Percentiles rank a stretch among this genome's conserved stretches.
phyloP scores from a whole-genome alignment of 2,329 filamentous ascomycete species.

The Zymoseptoria pseudotritici region DNA sequence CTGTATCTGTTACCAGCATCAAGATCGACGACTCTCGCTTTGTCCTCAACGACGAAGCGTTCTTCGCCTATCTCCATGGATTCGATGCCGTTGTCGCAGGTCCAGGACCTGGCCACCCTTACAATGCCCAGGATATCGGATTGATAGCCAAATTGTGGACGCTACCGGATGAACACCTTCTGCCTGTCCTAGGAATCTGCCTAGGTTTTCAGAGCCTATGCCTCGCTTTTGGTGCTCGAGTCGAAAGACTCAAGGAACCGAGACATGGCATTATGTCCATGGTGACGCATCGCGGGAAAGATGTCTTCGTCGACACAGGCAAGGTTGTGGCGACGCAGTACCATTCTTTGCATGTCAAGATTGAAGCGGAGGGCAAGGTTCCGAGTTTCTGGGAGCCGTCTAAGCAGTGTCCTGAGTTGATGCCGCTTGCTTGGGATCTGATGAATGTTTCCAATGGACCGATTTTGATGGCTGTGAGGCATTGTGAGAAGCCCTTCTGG shows the following conservation, averaged over 20 bases:
- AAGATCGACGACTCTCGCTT: slow-evolving; percentile 53
- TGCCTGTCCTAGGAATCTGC: slow-evolving; percentile 83
- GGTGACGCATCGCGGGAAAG: slow-evolving; percentile 52
- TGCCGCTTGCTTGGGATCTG: slow-evolving; percentile 44
- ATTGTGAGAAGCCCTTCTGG: slow-evolving; percentile 66
- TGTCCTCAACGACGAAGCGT: slow-evolving; percentile 30
- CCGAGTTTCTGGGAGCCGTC: slow-evolving; percentile 34
- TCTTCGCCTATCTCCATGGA: slow-evolving; percentile 41
- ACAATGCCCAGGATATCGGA: slow-evolving; percentile 66
- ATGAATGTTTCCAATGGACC: slow-evolving; percentile 41
- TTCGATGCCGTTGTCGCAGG: slow-evolving; percentile 87
- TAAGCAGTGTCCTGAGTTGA: slow-evolving; percentile 29
- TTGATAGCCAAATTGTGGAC: slow-evolving; percentile 72
- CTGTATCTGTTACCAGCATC: slow-evolving; percentile 53
- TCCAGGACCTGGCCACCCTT: slow-evolving; percentile 80
- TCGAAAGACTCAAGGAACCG: slow-evolving; percentile 62
- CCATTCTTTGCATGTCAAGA: slow-evolving; percentile 52
- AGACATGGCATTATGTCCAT: slow-evolving; percentile 73
- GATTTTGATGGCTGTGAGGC: slow-evolving; percentile 72
- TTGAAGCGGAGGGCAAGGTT: slow-evolving; percentile 29
- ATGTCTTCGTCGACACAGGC: slow-evolving; percentile 59
- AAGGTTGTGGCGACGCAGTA: slow-evolving; percentile 68
- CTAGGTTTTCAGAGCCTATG: slow-evolving; percentile 81
- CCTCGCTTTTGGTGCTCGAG: slow-evolving; percentile 56
- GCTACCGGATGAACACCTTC: slow-evolving; percentile 48